These are phyloP conservation scores for Artemisia tridentata DNA, from an alignment of 129 eudicot species.

Conservation along the genomic window DNA sequence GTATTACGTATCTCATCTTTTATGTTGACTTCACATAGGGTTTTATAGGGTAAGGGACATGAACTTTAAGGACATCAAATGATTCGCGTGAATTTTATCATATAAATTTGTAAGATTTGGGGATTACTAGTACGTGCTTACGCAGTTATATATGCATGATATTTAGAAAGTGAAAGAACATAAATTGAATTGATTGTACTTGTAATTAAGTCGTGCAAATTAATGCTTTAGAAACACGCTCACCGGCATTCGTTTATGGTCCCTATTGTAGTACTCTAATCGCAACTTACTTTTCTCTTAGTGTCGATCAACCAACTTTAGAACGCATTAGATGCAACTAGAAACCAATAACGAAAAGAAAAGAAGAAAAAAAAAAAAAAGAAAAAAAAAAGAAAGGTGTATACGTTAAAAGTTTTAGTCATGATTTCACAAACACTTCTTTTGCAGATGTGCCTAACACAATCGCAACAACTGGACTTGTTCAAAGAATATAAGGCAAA, in stretches of 20 bases:
- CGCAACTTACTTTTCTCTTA: background rate
- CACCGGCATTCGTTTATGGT: background rate
- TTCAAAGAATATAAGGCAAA: conserved; percentile 34
- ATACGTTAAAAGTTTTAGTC: background rate
- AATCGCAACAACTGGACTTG: conserved; percentile 36
- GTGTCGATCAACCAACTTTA: background rate
- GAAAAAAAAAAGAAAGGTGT: too few relatives aligned
- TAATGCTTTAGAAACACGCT: background rate
- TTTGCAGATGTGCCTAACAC: conserved; percentile 28
- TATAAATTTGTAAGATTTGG: too few relatives aligned
- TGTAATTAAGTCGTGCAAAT: background rate
- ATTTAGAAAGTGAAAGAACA: conserved; percentile 11
- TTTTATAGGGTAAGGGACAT: too few relatives aligned
- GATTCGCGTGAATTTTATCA: too few relatives aligned
- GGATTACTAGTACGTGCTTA: background rate
- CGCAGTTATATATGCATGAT: background rate
- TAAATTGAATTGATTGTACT: background rate
- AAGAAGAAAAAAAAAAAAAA: background rate
- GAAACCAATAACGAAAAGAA: background rate
- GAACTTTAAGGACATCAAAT: too few relatives aligned
- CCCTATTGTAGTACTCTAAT: background rate
- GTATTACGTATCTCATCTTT: too few relatives aligned
- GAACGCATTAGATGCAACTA: background rate
- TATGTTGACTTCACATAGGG: too few relatives aligned
- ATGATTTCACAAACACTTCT: background rate